Conservation (phyloP, 176 grass and related monocot genomes). For the Oryza longistaminata region DNA sequence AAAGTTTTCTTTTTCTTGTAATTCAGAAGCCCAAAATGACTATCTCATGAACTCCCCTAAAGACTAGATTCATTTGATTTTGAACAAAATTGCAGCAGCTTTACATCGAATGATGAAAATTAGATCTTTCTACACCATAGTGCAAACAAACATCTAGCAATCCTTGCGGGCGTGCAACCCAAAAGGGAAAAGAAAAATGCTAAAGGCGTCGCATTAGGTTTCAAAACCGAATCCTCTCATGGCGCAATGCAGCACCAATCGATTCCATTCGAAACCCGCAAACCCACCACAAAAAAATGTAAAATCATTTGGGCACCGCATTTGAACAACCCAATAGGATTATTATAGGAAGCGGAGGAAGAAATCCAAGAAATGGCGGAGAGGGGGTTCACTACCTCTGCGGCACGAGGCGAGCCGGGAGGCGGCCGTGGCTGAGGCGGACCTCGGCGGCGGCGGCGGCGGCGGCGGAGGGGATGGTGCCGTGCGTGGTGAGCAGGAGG, state of each 20-base stretch:
- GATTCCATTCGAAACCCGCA: background rate
- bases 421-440: constrained; percentile 57
- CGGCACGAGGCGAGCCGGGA: constrained; percentile 61
- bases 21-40: constrained; percentile 14
- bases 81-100: constrained; percentile 10
- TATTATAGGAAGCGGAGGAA: background rate
- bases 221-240: constrained; percentile 20
- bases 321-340: background rate
- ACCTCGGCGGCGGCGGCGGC: constrained; percentile 65
- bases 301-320: background rate
- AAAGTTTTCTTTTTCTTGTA: background rate
- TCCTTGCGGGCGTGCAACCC: background rate
- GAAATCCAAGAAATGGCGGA: background rate
- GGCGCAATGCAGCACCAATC: background rate
- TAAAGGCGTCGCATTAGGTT: background rate
- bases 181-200: constrained; percentile 7
- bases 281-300: constrained; percentile 12
- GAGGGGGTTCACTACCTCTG: constrained; percentile 50
- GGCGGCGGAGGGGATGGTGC: constrained; percentile 65
- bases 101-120: constrained; percentile 16
- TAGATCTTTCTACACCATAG: constrained; percentile 10
- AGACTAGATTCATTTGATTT: background rate
- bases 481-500: constrained; percentile 85
- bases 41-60: background rate
- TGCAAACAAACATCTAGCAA: background rate